Evolutionary conservation across 1,139 yeast genomes (phyloP).

Genomic region (Magnusiomyces magnusii): DNA sequence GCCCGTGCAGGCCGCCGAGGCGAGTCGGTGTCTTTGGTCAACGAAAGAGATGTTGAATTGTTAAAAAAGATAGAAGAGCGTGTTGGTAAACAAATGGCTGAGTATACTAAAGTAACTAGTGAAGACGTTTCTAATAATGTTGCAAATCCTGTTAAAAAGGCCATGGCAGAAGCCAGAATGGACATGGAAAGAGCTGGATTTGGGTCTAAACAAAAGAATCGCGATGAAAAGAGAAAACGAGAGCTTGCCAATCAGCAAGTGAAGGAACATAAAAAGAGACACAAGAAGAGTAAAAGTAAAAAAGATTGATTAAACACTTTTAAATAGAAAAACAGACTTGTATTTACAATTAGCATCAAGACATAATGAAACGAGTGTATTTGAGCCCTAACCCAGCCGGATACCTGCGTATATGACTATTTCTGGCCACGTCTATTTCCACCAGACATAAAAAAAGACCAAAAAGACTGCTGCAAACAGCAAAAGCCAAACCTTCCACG

Average conservation of each 20-base stretch:
- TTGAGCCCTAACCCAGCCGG: too few species aligned
- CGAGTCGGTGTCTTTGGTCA: conserved; percentile 60
- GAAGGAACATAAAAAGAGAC: conserved; percentile 2
- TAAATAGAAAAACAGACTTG: too few species aligned
- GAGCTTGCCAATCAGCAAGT: conserved; percentile 4
- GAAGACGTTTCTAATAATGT: conserved; percentile 63
- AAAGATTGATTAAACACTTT: too few species aligned
- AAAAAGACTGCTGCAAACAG: conserved; percentile 56
- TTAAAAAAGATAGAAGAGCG: conserved; percentile 82
- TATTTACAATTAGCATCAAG: too few species aligned
- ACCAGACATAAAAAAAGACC: conserved; percentile 81
- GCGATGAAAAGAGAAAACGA: conserved; percentile 38
- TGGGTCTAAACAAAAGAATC: conserved; percentile 62
- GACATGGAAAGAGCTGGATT: conserved; percentile 89
- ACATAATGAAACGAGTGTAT: too few species aligned
- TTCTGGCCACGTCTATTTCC: conserved; percentile 20
- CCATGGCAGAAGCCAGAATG: conserved; percentile 84
- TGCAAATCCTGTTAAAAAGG: conserved; percentile 61
- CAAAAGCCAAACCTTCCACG: conserved; percentile 70
- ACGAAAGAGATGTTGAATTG: conserved; percentile 78
- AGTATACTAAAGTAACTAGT: conserved; percentile 64
- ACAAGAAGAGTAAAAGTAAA: background rate
- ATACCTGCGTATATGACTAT: too few species aligned
- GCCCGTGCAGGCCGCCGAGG: conserved; percentile 97
- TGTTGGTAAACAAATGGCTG: conserved; percentile 67